Conservation (phyloP, 2,329 filamentous ascomycete genomes). For the Hyphodiscus sp. region DNA sequence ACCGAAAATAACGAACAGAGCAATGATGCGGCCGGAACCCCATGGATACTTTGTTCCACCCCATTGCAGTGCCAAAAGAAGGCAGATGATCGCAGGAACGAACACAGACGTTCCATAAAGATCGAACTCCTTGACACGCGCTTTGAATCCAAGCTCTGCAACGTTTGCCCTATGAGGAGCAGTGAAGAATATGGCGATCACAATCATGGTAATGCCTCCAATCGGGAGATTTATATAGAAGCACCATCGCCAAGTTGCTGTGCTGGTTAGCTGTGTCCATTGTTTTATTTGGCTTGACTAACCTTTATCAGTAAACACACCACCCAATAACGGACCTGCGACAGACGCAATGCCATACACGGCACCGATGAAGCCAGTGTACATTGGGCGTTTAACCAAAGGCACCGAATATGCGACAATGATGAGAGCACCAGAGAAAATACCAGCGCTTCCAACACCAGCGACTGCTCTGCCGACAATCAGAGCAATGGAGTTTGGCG, state of each 20-base stretch:
- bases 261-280: slow-evolving; percentile 12
- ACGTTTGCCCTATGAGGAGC: slow-evolving; percentile 15
- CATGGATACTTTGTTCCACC: slow-evolving; percentile 34
- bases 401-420: slow-evolving; percentile 26
- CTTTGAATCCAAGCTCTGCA: slow-evolving; percentile 34
- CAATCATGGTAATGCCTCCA: slow-evolving; percentile 32
- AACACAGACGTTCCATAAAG: slow-evolving; percentile 31
- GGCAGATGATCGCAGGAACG: slow-evolving; percentile 31
- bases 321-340: slow-evolving; percentile 29
- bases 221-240: slow-evolving; percentile 28
- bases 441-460: slow-evolving; percentile 29
- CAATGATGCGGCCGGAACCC: slow-evolving; percentile 30
- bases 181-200: slow-evolving; percentile 37
- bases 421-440: slow-evolving; percentile 32
- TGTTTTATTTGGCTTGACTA: background rate
- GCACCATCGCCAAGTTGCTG: slow-evolving; percentile 29
- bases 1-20: slow-evolving; percentile 29
- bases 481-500: slow-evolving; percentile 26
- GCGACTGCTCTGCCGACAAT: slow-evolving; percentile 29
- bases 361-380: slow-evolving; percentile 26
- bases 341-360: slow-evolving; percentile 28
- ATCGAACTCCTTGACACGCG: slow-evolving; percentile 29
- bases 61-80: slow-evolving; percentile 37
- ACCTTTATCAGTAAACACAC: slow-evolving; percentile 21
- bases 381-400: slow-evolving; percentile 23